phyloP scores from a whole-genome alignment of 2,329 filamentous ascomycete genomes.

The Penicillium sp. region DNA sequence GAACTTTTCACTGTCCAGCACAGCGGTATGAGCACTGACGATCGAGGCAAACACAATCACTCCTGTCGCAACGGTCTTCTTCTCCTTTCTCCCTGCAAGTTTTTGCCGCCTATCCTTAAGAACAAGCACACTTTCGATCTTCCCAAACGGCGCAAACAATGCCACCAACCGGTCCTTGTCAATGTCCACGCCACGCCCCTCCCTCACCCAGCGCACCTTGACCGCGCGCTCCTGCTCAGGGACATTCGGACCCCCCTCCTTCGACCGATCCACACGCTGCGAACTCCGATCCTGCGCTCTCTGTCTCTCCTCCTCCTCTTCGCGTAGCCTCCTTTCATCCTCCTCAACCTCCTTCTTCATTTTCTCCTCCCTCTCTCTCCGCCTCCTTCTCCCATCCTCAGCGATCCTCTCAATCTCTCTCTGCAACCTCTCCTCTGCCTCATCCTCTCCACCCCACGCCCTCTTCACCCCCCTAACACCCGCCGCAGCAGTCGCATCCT shows the following conservation, averaged over 20 bases:
- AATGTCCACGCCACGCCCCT: conserved; percentile 52
- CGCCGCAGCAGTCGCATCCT: conserved; percentile 48
- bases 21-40: conserved; percentile 62
- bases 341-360: conserved; percentile 52
- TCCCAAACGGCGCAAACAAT: conserved; percentile 61
- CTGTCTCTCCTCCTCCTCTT: conserved; percentile 51
- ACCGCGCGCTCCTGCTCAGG: conserved; percentile 62
- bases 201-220: conserved; percentile 60
- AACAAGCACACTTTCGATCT: conserved; percentile 59
- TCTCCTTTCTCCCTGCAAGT: conserved; percentile 55
- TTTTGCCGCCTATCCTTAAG: conserved; percentile 62
- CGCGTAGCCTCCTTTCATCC: conserved; percentile 41
- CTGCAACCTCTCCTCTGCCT: conserved; percentile 56
- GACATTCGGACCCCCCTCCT: conserved; percentile 48
- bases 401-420: conserved; percentile 59
- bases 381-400: conserved; percentile 58
- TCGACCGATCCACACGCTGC: conserved; percentile 39
- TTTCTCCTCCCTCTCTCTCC: conserved; percentile 54
- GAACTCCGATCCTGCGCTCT: conserved; percentile 40
- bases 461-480: conserved; percentile 61
- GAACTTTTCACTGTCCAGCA: conserved; percentile 54
- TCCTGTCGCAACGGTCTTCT: conserved; percentile 57
- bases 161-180: conserved; percentile 53
- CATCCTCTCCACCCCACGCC: conserved; percentile 53
- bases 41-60: conserved; percentile 63